Evolutionary conservation across 129 eudicot genomes (phyloP), one percentile per base, ranked within the genome.

Genomic region (Lonicera japonica): DNA sequence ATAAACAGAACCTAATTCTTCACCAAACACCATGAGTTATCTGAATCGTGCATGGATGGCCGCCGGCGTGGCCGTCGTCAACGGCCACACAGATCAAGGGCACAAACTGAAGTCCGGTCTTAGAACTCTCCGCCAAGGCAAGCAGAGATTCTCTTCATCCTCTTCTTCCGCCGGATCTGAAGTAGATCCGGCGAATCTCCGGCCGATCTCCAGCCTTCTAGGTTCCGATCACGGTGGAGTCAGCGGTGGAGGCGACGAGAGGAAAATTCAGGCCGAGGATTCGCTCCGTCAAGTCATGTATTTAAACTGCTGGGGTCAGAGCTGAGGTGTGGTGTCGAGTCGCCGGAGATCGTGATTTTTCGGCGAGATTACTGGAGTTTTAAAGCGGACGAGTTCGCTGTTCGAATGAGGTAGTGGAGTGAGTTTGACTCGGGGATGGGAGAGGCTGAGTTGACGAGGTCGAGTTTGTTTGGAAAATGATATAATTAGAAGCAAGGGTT

Each of bases 271-370:
- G 25, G 56, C 77, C 1, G 87, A 81, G 47, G 87, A 81, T 23
- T 81, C 87, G 20, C 67, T 81, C 66, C 69, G 83, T 68, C 83
- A 77, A 70, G 87, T 70, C 25, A 73, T 81, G 87, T 81, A 77
- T 34, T 19, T 81, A 54, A 81, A 63, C 80, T 81, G 87, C 58
- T 81, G 87, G 87, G 87, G 87, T 0, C 77, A 73, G 23, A 71
- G 83, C 67, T 81, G 71, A 81, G 20, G 11, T 9, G 8, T 12
- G 38, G 1, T 36, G 18, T n/a, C 5, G 21, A 50, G 21, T 58
- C 23, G 62, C 22, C 45, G 62, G 62, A 29, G 43, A 57, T 15
- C 50, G 50, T 43, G 13, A 2, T 4, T 8, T 8, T 43, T 10
- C 16, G 50, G 50, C 16, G 14, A 43, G 8, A 11, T 43, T 43